Evolutionary conservation across 2,329 filamentous ascomycete species (phyloP).

Genomic region (Diaporthe citrichinensis): DNA sequence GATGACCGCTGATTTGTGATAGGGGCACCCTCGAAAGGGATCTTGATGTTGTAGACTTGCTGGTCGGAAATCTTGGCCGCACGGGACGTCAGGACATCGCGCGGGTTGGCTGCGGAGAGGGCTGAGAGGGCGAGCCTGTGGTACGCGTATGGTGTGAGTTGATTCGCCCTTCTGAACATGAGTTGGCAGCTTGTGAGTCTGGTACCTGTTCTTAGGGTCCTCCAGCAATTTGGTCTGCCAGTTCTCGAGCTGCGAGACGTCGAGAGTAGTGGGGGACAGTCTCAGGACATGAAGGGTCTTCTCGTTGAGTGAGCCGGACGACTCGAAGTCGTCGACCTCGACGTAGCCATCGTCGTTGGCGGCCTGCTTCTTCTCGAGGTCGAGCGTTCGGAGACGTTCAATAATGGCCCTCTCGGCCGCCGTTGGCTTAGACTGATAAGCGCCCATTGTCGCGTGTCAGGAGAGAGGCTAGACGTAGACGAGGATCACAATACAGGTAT

Average conservation of each 20-base stretch:
- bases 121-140: constrained; percentile 81
- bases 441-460: constrained; percentile 58
- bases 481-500: neutral
- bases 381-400: constrained; percentile 60
- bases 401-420: constrained; percentile 60
- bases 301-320: constrained; percentile 47
- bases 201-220: constrained; percentile 76
- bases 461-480: neutral
- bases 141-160: constrained; percentile 46
- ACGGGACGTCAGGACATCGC: constrained; percentile 75
- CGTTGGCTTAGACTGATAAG: constrained; percentile 57
- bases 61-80: constrained; percentile 76
- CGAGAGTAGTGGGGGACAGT: constrained; percentile 61
- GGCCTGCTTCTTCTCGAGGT: constrained; percentile 49
- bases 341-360: constrained; percentile 66
- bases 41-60: constrained; percentile 87
- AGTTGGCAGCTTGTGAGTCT: neutral
- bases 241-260: constrained; percentile 63
- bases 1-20: constrained; percentile 88
- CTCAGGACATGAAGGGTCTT: constrained; percentile 49
- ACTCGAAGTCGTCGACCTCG: constrained; percentile 57
- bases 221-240: constrained; percentile 75
- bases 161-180: constrained; percentile 50
- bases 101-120: constrained; percentile 76
- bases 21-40: constrained; percentile 84